Evolutionary conservation across 441 rosid genomes (phyloP).

Genomic region (Pelargonium fulgidum): DNA sequence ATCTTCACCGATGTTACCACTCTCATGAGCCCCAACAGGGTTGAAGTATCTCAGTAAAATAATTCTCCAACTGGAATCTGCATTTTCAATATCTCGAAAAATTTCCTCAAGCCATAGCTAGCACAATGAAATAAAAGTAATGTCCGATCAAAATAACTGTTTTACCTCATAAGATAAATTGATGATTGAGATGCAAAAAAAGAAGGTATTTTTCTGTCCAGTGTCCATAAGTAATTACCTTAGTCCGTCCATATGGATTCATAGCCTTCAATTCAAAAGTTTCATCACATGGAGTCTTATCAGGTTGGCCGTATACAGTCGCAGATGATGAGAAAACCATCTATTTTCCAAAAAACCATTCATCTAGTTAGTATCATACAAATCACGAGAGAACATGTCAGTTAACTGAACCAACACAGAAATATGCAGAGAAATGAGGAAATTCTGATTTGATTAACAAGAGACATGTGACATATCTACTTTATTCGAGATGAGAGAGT

Average conservation of each 20-base stretch:
- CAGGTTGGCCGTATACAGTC: constrained; percentile 73
- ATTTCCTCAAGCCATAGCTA: constrained; percentile 71
- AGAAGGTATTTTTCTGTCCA: no score
- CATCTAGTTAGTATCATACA: background rate
- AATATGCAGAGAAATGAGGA: no score
- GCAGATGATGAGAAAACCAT: constrained; percentile 76
- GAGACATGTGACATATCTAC: no score
- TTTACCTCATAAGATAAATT: background rate
- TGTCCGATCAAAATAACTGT: constrained; percentile 2
- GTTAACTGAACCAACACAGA: no score
- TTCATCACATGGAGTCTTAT: constrained; percentile 55
- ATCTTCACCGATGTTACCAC: constrained; percentile 70
- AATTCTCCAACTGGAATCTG: constrained; percentile 60
- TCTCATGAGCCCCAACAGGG: constrained; percentile 72
- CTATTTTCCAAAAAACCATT: constrained; percentile 21
- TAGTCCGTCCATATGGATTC: constrained; percentile 72
- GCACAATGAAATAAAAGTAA: constrained; percentile 1
- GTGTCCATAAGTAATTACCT: constrained; percentile 30
- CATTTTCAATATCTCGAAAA: constrained; percentile 51
- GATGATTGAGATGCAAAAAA: no score
- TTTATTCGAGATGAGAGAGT: no score
- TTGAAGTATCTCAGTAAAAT: constrained; percentile 65
- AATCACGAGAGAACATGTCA: background rate
- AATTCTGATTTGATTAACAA: no score
- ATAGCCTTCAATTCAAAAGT: constrained; percentile 50